These are phyloP conservation scores for Testicularia cyperi DNA, from an alignment of 1,284 basidiomycete species.

Conservation along the genomic window DNA sequence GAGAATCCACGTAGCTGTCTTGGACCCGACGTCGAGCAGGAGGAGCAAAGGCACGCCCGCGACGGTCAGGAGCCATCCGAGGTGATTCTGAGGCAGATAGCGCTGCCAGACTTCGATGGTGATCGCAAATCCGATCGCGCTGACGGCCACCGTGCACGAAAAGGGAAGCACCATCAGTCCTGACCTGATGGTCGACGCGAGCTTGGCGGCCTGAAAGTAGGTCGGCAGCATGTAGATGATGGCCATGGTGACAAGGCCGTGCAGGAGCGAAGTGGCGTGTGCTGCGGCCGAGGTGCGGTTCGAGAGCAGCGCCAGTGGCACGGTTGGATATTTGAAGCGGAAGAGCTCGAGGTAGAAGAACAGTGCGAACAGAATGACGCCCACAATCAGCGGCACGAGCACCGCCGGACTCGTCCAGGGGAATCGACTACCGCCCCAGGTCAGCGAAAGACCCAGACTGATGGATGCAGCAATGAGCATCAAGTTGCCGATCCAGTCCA, in stretches of 20 bases:
- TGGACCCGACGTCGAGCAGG: conserved; percentile 11
- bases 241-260: conserved; percentile 29
- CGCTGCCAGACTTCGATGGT: conserved; percentile 16
- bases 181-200: conserved; percentile 18
- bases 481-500: conserved; percentile 33
- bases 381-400: conserved; percentile 15
- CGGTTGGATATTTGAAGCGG: conserved; percentile 12
- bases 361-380: conserved; percentile 6
- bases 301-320: conserved; percentile 11
- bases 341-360: conserved; percentile 32
- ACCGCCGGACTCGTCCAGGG: conserved; percentile 12
- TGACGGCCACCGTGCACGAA: conserved; percentile 21
- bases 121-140: conserved; percentile 21
- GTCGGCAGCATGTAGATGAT: conserved; percentile 36
- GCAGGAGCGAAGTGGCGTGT: conserved; percentile 14
- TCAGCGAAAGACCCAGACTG: conserved; percentile 17
- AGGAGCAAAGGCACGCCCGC: conserved; percentile 18
- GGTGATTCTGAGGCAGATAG: conserved; percentile 31
- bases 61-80: conserved; percentile 31
- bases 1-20: conserved; percentile 9
- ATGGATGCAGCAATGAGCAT: conserved; percentile 15
- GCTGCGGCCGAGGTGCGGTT: conserved; percentile 18
- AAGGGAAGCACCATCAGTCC: conserved; percentile 33
- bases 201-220: conserved; percentile 30
- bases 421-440: conserved; percentile 33